phyloP scores from a whole-genome alignment of 1,284 basidiomycete species.

The Amylostereum areolatum region DNA sequence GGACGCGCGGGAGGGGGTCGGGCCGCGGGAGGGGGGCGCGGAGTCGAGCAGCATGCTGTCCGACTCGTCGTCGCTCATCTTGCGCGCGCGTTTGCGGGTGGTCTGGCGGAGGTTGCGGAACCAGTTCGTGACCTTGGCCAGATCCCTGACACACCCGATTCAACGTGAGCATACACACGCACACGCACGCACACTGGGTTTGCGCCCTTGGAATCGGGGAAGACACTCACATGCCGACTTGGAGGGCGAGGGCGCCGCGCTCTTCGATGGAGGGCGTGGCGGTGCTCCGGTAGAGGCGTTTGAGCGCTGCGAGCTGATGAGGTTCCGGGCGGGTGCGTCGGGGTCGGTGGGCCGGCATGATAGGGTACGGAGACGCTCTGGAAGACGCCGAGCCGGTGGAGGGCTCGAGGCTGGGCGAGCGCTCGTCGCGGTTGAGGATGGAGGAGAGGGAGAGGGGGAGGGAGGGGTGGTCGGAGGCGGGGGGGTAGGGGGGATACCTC shows the following conservation, averaged over 20 bases:
- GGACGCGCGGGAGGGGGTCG: conserved; percentile 34
- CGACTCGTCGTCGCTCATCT: conserved; percentile 30
- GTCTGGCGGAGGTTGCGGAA: conserved; percentile 76
- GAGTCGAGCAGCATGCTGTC: conserved; percentile 28
- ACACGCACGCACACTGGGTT: background rate
- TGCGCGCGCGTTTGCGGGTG: conserved; percentile 48
- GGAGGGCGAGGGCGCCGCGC: conserved; percentile 59
- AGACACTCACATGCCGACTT: conserved; percentile 54
- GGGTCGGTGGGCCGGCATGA: conserved; percentile 20
- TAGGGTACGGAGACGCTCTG: conserved; percentile 26
- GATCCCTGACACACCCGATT: conserved; percentile 45
- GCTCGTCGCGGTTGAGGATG: conserved; percentile 11
- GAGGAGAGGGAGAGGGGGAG: conserved; percentile 13
- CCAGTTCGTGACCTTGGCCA: conserved; percentile 82
- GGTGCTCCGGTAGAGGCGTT: conserved; percentile 59
- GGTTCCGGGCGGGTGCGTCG: conserved; percentile 72
- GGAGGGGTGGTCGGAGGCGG: conserved; percentile 20
- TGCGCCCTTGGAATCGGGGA: conserved; percentile 3
- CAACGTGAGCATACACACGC: background rate
- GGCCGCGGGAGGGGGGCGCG: conserved; percentile 39
- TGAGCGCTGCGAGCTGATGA: conserved; percentile 66
- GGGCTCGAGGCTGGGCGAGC: conserved; percentile 22
- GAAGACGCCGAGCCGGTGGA: conserved; percentile 24
- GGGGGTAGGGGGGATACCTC: conserved; percentile 24
- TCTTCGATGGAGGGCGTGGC: conserved; percentile 76